These are phyloP conservation scores for Kwoniella mangroviensis DNA, from an alignment of 768 basidiomycete genomes.

Conservation along the genomic window DNA sequence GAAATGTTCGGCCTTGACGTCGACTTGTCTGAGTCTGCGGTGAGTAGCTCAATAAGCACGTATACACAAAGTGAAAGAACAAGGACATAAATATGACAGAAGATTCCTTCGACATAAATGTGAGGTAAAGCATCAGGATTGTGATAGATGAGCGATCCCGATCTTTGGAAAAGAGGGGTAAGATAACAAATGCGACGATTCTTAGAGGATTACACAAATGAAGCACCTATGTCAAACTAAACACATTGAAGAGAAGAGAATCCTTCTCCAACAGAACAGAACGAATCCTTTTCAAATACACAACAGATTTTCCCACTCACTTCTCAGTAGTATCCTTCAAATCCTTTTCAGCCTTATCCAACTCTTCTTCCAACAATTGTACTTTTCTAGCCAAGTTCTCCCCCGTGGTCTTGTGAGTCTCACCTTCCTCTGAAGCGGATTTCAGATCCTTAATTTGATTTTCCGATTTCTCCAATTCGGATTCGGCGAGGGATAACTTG, in stretches of 20 bases:
- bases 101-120: too few species aligned
- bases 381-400: constrained; percentile 82
- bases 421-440: constrained; percentile 68
- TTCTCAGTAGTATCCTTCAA: constrained; percentile 95
- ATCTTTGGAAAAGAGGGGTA: too few species aligned
- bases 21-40: constrained; percentile 85
- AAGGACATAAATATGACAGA: too few species aligned
- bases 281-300: too few species aligned
- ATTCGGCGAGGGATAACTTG: constrained; percentile 68
- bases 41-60: background rate
- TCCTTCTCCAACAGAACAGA: too few species aligned
- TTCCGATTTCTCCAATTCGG: constrained; percentile 74
- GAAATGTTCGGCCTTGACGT: constrained; percentile 98
- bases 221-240: background rate
- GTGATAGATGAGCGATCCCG: too few species aligned
- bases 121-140: too few species aligned
- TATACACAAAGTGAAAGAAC: too few species aligned
- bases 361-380: constrained; percentile 88
- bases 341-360: constrained; percentile 94
- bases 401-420: constrained; percentile 70
- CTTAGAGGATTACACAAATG: background rate
- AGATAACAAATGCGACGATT: background rate
- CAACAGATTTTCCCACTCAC: constrained; percentile 63
- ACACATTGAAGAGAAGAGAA: background rate
- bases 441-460: constrained; percentile 70